Evolutionary conservation across 2,329 filamentous ascomycete species (phyloP).

Genomic region (Paracamarosporium sp.): DNA sequence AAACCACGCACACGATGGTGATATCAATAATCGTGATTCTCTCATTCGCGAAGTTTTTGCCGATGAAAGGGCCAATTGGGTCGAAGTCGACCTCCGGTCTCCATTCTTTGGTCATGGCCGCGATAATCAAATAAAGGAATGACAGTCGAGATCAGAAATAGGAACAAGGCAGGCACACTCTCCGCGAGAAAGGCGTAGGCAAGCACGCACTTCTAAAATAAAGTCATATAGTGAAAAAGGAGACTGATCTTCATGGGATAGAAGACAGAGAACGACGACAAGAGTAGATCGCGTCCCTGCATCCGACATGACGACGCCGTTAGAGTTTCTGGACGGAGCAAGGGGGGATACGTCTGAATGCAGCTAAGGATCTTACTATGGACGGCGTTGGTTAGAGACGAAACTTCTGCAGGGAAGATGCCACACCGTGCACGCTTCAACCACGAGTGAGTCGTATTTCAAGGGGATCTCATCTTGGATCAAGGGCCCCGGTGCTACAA

Average conservation of each 20-base stretch:
- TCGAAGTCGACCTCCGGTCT: constrained; percentile 10
- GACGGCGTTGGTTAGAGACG: no score
- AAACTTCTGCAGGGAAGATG: no score
- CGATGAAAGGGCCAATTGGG: constrained; percentile 27
- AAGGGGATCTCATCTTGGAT: background rate
- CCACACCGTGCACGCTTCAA: background rate
- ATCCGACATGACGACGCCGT: background rate
- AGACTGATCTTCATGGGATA: background rate
- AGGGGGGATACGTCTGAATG: background rate
- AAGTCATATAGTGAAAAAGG: background rate
- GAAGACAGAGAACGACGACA: background rate
- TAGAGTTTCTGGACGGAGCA: background rate
- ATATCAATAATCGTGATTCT: constrained; percentile 39
- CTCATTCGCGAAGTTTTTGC: constrained; percentile 26
- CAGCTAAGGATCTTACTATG: no score
- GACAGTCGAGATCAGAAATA: background rate
- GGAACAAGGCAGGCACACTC: background rate
- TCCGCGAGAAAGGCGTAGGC: background rate
- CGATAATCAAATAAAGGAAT: background rate
- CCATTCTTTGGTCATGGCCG: constrained; percentile 17
- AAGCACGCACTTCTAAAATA: background rate
- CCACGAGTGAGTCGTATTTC: background rate
- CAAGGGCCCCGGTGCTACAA: background rate
- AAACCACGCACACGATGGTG: constrained; percentile 39
- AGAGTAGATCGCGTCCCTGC: background rate